phyloP scores from a whole-genome alignment of 352 stramenopile species.

The Globisporangium paroecandrum region DNA sequence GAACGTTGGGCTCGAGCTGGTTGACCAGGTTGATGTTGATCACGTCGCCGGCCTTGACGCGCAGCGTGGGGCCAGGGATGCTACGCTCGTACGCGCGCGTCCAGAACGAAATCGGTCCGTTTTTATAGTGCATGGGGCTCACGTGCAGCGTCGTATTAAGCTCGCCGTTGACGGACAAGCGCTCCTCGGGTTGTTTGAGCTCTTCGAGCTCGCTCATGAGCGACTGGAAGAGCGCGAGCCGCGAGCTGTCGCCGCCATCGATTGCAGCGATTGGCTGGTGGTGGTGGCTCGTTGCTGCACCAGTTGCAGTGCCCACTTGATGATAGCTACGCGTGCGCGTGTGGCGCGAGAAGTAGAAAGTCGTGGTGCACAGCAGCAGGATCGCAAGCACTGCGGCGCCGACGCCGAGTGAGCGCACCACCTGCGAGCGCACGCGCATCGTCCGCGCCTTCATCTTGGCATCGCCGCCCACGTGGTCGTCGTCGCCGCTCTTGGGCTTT shows the following conservation, averaged over 20 bases:
- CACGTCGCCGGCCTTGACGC: constrained; percentile 59
- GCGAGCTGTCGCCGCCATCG: background rate
- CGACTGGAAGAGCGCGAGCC: constrained; percentile 14
- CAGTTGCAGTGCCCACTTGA: background rate
- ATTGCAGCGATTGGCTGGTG: background rate
- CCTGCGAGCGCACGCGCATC: background rate
- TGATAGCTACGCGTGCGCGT: background rate
- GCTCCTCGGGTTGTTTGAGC: constrained; percentile 34
- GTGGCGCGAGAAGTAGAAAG: constrained; percentile 8
- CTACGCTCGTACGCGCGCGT: constrained; percentile 62
- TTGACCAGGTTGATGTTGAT: constrained; percentile 64
- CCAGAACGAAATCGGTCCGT: constrained; percentile 65
- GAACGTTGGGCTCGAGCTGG: constrained; percentile 37
- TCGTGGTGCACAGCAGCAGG: constrained; percentile 11
- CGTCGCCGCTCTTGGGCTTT: background rate
- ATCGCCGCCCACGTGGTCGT: constrained; percentile 1
- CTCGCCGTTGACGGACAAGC: constrained; percentile 41
- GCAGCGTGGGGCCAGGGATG: constrained; percentile 54
- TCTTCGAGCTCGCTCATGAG: constrained; percentile 36
- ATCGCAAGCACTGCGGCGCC: background rate
- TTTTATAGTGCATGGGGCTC: constrained; percentile 33
- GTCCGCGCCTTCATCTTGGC: background rate
- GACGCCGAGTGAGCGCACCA: constrained; percentile 15
- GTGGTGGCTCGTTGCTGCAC: background rate
- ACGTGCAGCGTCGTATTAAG: constrained; percentile 64